Base-by-base conservation (phyloP, 2,329 filamentous ascomycete species). In the Paecilomyces variotii region DNA sequence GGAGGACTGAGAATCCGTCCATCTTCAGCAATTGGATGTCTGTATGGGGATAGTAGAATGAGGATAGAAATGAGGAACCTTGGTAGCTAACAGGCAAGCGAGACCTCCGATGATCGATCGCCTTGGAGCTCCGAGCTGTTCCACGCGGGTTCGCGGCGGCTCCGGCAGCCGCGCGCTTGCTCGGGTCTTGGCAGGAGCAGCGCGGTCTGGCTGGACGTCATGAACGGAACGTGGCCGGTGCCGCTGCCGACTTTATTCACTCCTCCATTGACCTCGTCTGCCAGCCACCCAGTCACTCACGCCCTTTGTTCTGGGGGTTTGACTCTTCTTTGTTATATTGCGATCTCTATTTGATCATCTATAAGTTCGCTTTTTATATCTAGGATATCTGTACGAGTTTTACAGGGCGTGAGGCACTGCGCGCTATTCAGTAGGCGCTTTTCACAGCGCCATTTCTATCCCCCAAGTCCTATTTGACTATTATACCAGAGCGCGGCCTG, bases 91-190 rank as follows among this genome's bases (percentile, higher is more conserved):
- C 19, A 58, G 4, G 28, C 28, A 32, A 10, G 11, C 7, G 10
- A 32, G 55, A 32, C 54, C 50, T 34, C 14, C 10, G 39, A 45
- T n/a, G 49, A 53, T 59, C 19, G 28, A 58, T 57, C 32, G 50
- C 12, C 26, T 54, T 54, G 28, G 28, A 30, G 28, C 53, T 34
- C 28, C 28, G 26, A 34, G 28, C 19, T 19, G 28, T 34, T 30
- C 28, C 34, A 30, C 19, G 10, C 25, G 7, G n/a, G 27, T 3
- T 34, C 19, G n/a, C 53, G n/a, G 28, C 54, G 58, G 59, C 59
- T 63, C 64, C 49, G 19, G 25, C 49, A 70, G 62, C 61, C 68
- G 68, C 70, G 69, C 69, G 68, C 66, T 68, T 69, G 62, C 50
- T 2, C 19, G 45, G 14, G 64, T 64, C 67, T 70, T 69, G 68